Base-by-base conservation (phyloP, 2,329 filamentous ascomycete species). In the Fusarium sublunatum region DNA sequence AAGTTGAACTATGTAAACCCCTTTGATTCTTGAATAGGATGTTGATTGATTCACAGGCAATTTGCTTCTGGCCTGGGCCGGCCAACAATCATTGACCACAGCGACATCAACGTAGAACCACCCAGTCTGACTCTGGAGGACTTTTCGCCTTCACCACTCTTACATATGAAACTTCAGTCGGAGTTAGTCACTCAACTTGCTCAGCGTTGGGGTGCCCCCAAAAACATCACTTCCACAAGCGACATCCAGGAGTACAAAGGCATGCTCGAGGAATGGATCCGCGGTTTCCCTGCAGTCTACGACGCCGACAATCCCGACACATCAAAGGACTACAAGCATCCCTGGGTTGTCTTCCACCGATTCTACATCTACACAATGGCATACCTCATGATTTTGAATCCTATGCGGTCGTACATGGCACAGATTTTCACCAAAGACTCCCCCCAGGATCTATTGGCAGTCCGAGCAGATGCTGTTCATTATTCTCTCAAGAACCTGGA, bases 391-490 rank as follows among this genome's bases (percentile, higher is more conserved):
- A 79, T 80, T 57, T 70, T 83, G 2, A 76, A 81, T 46, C 79
- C 81, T 7, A 73, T 83, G 42, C 79, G 83, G 41, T 70, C 76
- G 2, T 82, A 77, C 61, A 78, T 85, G 61, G 78, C 78, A 2
- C 77, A 77, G 31, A 57, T 69, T 6, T 68, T 71, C 60, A 58
- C 70, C 48, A 49, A 70, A 57, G 39, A 72, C 41, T 50, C 74
- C 0, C 58, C 72, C 0, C 50, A 64, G 0, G 71, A 74, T 7
- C 76, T 81, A 22, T 65, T 75, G 11, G 65, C 73, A 3, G 73
- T 80, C 24, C 75, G 77, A 10, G 67, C 59, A 4, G 76, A 72
- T 24, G 81, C 80, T 2, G 68, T 84, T 5, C 72, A 79, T 8
- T 76, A 79, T 39, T 75, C 78, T 1, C 64, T 83, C 3, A 78